These are phyloP conservation scores for Escovopsis weberi DNA, from an alignment of 2,329 filamentous ascomycete species.

Conservation along the genomic window DNA sequence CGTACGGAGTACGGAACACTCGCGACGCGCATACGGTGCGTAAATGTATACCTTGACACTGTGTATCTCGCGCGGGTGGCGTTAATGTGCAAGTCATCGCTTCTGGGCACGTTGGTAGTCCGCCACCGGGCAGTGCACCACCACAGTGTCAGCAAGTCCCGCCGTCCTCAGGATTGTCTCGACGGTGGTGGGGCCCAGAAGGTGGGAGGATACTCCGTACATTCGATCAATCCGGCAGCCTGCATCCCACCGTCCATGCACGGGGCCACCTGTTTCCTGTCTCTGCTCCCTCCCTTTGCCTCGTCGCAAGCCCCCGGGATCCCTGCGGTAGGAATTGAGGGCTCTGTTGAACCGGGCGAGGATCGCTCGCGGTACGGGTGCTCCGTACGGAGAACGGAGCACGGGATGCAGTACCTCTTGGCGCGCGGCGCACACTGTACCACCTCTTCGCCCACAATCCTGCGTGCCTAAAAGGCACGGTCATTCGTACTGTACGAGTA, in stretches of 20 bases:
- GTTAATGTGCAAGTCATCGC: background rate
- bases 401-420: background rate
- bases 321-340: background rate
- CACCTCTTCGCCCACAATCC: background rate
- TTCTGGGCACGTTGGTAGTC: background rate
- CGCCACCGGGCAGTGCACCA: background rate
- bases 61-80: background rate
- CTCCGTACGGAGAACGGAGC: background rate
- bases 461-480: background rate
- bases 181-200: background rate
- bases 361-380: background rate
- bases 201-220: no score
- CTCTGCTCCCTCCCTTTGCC: background rate
- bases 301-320: no score
- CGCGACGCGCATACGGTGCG: no score
- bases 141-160: conserved; percentile 1
- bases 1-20: no score
- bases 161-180: background rate
- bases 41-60: no score
- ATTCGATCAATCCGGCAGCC: conserved; percentile 1
- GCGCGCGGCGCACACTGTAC: no score
- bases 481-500: no score
- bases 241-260: conserved; percentile 3
- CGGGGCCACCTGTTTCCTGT: background rate
- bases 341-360: background rate